phyloP scores from a whole-genome alignment of 345 rosid species.

The Toxicodendron radicans region DNA sequence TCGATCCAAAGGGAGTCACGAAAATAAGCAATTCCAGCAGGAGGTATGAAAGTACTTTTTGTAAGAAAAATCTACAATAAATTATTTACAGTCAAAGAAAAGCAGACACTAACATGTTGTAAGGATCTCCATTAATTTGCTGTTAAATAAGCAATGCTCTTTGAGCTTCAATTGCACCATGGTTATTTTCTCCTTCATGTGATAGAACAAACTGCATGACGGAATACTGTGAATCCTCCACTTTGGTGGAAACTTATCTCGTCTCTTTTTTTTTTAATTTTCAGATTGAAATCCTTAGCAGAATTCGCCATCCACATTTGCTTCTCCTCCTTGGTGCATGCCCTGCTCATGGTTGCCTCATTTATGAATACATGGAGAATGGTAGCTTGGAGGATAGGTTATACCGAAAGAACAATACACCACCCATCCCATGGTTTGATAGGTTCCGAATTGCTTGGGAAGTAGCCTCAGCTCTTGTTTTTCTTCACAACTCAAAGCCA shows the following conservation, averaged over 20 bases:
- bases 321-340: constrained; percentile 94
- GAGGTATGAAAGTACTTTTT: constrained; percentile 50
- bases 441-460: constrained; percentile 87
- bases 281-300: constrained; percentile 84
- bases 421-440: constrained; percentile 80
- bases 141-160: neutral
- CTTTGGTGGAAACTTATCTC: constrained; percentile 11
- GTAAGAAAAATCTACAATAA: neutral
- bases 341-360: constrained; percentile 64
- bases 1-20: constrained; percentile 54
- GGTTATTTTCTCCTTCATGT: neutral
- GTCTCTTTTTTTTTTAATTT: constrained; percentile 19
- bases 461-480: constrained; percentile 77
- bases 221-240: neutral
- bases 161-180: neutral
- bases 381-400: constrained; percentile 84
- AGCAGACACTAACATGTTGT: neutral
- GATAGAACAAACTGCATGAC: neutral
- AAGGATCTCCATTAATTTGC: neutral
- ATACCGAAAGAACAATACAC: constrained; percentile 40
- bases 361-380: constrained; percentile 86
- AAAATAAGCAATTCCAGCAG: constrained; percentile 67
- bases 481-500: constrained; percentile 81
- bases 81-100: neutral
- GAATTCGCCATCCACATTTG: constrained; percentile 82